A percentile compares a stretch with the other conserved stretches of the same genome.
Evolutionary conservation across 192 early-diverging fungal genomes (phyloP).

Genomic region (Backusella parvicylindrica): DNA sequence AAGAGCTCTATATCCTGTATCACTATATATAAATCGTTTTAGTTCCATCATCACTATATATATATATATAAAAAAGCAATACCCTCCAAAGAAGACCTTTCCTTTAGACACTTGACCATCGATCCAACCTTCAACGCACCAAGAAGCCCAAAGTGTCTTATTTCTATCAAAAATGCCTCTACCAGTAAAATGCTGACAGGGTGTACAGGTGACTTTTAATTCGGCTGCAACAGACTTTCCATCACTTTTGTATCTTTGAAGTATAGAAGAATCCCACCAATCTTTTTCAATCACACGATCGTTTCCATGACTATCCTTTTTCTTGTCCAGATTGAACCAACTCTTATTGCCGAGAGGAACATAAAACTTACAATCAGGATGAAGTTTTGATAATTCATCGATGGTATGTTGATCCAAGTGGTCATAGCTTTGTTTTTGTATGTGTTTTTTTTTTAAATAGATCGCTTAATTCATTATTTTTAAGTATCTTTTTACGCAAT

Average conservation of each 20-base stretch:
- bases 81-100: conserved; percentile 61
- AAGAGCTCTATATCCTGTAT: conserved; percentile 78
- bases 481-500: too few relatives aligned
- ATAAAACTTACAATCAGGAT: conserved; percentile 56
- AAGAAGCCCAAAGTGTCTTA: conserved; percentile 79
- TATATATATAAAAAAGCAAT: too few relatives aligned
- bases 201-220: conserved; percentile 56
- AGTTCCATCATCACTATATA: neutral
- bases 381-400: conserved; percentile 42
- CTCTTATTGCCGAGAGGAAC: conserved; percentile 75
- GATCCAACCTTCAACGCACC: conserved; percentile 51
- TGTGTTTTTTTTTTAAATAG: too few relatives aligned
- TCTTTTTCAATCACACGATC: conserved; percentile 11
- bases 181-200: conserved; percentile 69
- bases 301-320: neutral
- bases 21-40: conserved; percentile 42
- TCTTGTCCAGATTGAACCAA: conserved; percentile 46
- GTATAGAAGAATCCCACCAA: conserved; percentile 14
- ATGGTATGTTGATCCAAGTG: conserved; percentile 75
- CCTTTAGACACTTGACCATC: conserved; percentile 29
- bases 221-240: neutral
- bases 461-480: too few relatives aligned
- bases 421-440: too few relatives aligned
- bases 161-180: conserved; percentile 63
- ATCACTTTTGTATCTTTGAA: neutral